These are phyloP conservation scores for Dioscorea alata DNA, from an alignment of 106 monocot species.

Conservation along the genomic window DNA sequence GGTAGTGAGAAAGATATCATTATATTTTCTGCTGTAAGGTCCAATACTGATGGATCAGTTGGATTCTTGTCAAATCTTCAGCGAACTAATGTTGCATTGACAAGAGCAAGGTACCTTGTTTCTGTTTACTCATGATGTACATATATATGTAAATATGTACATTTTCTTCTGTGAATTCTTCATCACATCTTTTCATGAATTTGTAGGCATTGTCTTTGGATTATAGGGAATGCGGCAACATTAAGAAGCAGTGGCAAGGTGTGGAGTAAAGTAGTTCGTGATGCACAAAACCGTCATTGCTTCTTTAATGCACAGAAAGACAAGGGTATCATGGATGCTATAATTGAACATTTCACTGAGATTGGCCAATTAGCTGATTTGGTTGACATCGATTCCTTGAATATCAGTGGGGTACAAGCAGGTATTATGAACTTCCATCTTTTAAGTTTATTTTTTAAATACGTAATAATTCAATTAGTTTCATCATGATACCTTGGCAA, in stretches of 20 bases:
- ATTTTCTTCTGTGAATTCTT: too few relatives aligned
- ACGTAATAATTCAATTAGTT: too few relatives aligned
- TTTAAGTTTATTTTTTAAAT: too few relatives aligned
- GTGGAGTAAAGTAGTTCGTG: slow-evolving; percentile 18
- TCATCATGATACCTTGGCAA: too few relatives aligned
- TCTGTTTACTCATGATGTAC: too few relatives aligned
- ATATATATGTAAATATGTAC: too few relatives aligned
- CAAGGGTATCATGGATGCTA: slow-evolving; percentile 7
- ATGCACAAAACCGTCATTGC: slow-evolving; percentile 21
- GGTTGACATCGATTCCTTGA: slow-evolving; percentile 13
- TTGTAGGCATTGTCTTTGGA: slow-evolving; percentile 31
- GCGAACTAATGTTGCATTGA: slow-evolving; percentile 30
- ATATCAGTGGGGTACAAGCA: background rate
- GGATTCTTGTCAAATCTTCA: slow-evolving; percentile 19
- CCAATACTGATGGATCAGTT: slow-evolving; percentile 15
- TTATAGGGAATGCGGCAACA: slow-evolving; percentile 24
- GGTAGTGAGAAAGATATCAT: slow-evolving; percentile 29
- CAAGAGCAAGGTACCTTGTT: slow-evolving; percentile 21
- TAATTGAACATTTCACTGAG: slow-evolving; percentile 10
- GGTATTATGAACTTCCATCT: too few relatives aligned
- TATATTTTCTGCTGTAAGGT: slow-evolving; percentile 25
- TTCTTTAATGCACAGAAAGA: slow-evolving; percentile 22
- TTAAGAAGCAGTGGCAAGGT: slow-evolving; percentile 8
- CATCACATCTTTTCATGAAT: background rate
- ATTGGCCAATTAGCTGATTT: slow-evolving; percentile 18